Conservation (phyloP, 2,329 filamentous ascomycete species). For the Exophiala xenobiotica region DNA sequence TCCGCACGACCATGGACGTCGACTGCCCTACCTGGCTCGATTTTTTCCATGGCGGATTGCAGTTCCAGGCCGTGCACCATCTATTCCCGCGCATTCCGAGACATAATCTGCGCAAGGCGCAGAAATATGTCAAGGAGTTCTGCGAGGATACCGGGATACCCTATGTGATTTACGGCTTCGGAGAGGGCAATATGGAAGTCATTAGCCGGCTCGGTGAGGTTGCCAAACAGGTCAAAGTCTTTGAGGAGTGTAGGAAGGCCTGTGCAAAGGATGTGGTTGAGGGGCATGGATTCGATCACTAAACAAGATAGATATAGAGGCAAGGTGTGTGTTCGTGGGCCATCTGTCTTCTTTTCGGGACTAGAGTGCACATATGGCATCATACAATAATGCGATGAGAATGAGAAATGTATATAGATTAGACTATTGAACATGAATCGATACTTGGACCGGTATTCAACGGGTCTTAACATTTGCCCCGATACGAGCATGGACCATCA, state of each 20-base stretch:
- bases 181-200: conserved; percentile 78
- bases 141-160: conserved; percentile 79
- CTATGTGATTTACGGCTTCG: conserved; percentile 82
- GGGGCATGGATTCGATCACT: conserved; percentile 12
- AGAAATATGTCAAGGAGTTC: conserved; percentile 75
- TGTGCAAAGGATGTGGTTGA: conserved; percentile 28
- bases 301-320: not conserved
- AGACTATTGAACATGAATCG: not conserved
- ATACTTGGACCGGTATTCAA: too few species aligned
- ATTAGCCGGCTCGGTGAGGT: conserved; percentile 75
- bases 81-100: conserved; percentile 79
- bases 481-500: too few species aligned
- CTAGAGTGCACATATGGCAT: not conserved
- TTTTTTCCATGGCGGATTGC: conserved; percentile 82
- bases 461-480: too few species aligned
- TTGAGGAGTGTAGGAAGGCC: conserved; percentile 68
- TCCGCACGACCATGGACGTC: conserved; percentile 91
- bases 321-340: not conserved
- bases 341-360: not conserved
- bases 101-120: conserved; percentile 75
- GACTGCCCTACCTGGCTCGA: conserved; percentile 86
- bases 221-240: conserved; percentile 72
- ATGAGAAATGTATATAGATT: not conserved
- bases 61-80: conserved; percentile 88
- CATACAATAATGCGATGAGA: conserved; percentile 7